These are phyloP conservation scores for Tuber calosporum DNA, from an alignment of 495 filamentous ascomycete species.

Conservation along the genomic window DNA sequence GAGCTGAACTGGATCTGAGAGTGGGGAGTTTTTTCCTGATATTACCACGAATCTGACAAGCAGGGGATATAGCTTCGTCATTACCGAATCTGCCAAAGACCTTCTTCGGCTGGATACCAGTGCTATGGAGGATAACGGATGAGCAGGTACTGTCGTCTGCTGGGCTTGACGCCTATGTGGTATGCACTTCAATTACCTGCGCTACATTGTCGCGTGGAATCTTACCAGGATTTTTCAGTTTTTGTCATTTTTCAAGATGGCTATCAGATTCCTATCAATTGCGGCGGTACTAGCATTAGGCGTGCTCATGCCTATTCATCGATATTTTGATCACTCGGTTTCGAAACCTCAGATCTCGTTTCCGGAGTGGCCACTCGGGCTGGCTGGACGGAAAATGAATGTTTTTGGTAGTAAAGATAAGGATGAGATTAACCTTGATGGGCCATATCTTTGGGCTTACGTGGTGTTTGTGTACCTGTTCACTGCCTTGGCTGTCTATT, in stretches of 20 bases:
- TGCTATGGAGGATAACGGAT: constrained; percentile 79
- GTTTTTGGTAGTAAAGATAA: constrained; percentile 43
- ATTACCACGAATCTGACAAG: constrained; percentile 44
- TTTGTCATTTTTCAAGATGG: constrained; percentile 87
- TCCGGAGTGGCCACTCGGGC: constrained; percentile 11
- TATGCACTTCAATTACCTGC: constrained; percentile 45
- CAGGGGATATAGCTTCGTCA: constrained; percentile 57
- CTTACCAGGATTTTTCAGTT: constrained; percentile 52
- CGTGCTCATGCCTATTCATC: constrained; percentile 80
- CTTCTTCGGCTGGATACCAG: constrained; percentile 90
- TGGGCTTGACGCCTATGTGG: constrained; percentile 90
- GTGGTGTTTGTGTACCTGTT: constrained; percentile 87
- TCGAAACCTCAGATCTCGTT: constrained; percentile 13
- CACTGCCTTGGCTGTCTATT: constrained; percentile 69
- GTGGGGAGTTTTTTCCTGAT: neutral
- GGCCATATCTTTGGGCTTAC: constrained; percentile 81
- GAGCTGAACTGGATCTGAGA: constrained; percentile 4
- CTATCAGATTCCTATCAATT: constrained; percentile 69
- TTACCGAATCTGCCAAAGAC: constrained; percentile 78
- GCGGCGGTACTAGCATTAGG: constrained; percentile 71
- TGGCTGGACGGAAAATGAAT: neutral
- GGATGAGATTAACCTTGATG: constrained; percentile 38
- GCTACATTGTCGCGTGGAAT: constrained; percentile 2
- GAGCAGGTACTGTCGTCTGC: constrained; percentile 83
- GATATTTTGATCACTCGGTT: constrained; percentile 47